phyloP scores from a whole-genome alignment of 208 protist species.

The Leishmania amazonensis region DNA sequence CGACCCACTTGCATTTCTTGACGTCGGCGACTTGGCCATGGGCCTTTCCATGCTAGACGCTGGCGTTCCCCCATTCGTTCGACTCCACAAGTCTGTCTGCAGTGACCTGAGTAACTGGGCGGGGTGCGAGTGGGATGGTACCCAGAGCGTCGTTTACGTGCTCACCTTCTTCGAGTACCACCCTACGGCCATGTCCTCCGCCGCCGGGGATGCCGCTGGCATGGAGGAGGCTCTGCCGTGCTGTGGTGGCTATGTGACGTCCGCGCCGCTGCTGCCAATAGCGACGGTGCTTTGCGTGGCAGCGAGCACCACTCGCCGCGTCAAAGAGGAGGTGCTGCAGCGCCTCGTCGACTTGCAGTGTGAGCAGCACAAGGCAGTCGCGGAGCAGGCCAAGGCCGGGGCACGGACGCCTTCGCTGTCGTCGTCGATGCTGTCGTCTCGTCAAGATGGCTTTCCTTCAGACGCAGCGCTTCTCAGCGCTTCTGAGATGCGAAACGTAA shows the following conservation, averaged over 20 bases:
- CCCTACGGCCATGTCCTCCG: constrained; percentile 36
- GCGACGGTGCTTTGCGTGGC: constrained; percentile 75
- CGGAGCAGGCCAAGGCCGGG: constrained; percentile 6
- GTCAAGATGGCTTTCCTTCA: neutral
- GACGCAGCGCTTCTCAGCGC: constrained; percentile 18
- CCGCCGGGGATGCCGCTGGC: neutral
- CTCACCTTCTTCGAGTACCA: constrained; percentile 77
- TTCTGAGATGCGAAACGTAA: constrained; percentile 7
- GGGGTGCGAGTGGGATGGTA: constrained; percentile 55
- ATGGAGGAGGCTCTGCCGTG: constrained; percentile 47
- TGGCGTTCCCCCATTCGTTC: constrained; percentile 79
- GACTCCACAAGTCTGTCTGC: constrained; percentile 64
- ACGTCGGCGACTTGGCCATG: constrained; percentile 79
- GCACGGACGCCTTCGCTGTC: constrained; percentile 1
- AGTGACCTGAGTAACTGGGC: constrained; percentile 33
- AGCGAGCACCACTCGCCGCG: constrained; percentile 26
- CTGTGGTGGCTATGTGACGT: constrained; percentile 65
- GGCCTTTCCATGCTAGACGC: constrained; percentile 84
- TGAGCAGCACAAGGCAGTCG: constrained; percentile 61
- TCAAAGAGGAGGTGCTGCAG: constrained; percentile 79
- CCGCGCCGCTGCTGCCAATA: constrained; percentile 76
- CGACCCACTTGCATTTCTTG: constrained; percentile 63
- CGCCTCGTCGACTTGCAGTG: constrained; percentile 73
- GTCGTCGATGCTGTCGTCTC: constrained; percentile 1
- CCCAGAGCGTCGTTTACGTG: constrained; percentile 50